A percentile compares a stretch with the other conserved stretches of the same genome.
Conservation (phyloP, 495 filamentous ascomycete genomes). For the Neurospora tetrasperma region DNA sequence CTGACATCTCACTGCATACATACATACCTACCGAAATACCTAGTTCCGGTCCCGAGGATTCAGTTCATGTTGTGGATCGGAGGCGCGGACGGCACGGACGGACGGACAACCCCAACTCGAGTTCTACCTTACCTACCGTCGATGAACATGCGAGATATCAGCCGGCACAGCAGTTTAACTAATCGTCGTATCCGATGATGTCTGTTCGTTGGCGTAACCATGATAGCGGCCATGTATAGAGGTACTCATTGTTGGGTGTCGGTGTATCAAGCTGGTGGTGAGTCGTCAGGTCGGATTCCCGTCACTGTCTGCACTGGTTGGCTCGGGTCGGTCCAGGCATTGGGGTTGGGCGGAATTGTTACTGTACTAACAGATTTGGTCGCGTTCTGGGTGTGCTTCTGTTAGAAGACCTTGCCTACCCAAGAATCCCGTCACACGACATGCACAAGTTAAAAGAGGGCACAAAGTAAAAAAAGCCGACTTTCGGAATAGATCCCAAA, state of each 20-base stretch:
- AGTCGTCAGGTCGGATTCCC: background rate
- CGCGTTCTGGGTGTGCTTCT: accelerated
- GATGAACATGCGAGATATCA: background rate
- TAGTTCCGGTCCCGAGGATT: background rate
- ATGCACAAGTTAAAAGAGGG: background rate
- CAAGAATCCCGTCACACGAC: background rate
- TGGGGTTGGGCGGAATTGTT: background rate
- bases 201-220: background rate
- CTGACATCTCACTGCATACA: background rate
- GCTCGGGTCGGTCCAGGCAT: background rate
- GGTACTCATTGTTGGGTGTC: too few relatives aligned
- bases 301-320: background rate
- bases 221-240: too few relatives aligned
- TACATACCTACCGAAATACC: background rate
- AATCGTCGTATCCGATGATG: background rate
- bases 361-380: background rate
- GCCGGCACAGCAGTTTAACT: background rate
- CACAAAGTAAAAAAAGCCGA: background rate
- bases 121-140: background rate
- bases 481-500: background rate
- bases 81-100: too few relatives aligned
- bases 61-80: background rate
- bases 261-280: background rate
- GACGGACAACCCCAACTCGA: background rate
- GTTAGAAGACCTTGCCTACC: background rate